phyloP scores from a whole-genome alignment of 805 yeast species.

The Saturnispora saitoi region DNA sequence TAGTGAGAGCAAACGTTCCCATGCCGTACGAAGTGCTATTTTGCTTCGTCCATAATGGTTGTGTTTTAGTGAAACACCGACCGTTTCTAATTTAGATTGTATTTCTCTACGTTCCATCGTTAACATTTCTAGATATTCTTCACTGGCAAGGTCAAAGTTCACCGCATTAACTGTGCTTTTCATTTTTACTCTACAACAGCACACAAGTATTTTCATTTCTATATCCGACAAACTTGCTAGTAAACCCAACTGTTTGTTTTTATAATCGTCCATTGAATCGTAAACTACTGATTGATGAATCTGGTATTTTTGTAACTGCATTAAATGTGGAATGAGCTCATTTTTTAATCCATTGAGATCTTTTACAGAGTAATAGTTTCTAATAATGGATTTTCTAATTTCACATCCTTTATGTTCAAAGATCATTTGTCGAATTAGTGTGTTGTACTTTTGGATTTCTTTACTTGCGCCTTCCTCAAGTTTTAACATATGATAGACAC shows the following conservation, averaged over 20 bases:
- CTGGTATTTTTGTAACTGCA: neutral
- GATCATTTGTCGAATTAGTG: slow-evolving; percentile 25
- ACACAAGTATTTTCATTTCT: slow-evolving; percentile 62
- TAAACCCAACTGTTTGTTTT: slow-evolving; percentile 14
- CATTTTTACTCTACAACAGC: slow-evolving; percentile 63
- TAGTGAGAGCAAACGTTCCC: slow-evolving; percentile 14
- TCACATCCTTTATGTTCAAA: slow-evolving; percentile 17
- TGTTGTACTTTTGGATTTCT: slow-evolving; percentile 25
- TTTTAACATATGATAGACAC: slow-evolving; percentile 28
- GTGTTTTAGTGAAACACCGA: slow-evolving; percentile 12
- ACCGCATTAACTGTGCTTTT: slow-evolving; percentile 51
- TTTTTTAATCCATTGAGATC: slow-evolving; percentile 45
- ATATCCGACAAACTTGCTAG: slow-evolving; percentile 49
- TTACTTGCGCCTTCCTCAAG: slow-evolving; percentile 15
- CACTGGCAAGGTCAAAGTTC: slow-evolving; percentile 68
- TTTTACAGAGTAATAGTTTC: slow-evolving; percentile 50
- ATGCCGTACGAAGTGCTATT: slow-evolving; percentile 12
- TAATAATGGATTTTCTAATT: slow-evolving; percentile 31
- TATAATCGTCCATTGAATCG: slow-evolving; percentile 1
- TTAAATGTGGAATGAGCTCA: slow-evolving; percentile 35
- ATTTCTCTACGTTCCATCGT: slow-evolving; percentile 34
- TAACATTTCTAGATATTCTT: slow-evolving; percentile 60
- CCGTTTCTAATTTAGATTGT: slow-evolving; percentile 10
- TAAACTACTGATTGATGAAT: slow-evolving; percentile 6
- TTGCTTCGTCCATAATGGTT: slow-evolving; percentile 6